Evolutionary conservation across 306 rosid species (phyloP).

Genomic region (Amphicarpaea edgeworthii): DNA sequence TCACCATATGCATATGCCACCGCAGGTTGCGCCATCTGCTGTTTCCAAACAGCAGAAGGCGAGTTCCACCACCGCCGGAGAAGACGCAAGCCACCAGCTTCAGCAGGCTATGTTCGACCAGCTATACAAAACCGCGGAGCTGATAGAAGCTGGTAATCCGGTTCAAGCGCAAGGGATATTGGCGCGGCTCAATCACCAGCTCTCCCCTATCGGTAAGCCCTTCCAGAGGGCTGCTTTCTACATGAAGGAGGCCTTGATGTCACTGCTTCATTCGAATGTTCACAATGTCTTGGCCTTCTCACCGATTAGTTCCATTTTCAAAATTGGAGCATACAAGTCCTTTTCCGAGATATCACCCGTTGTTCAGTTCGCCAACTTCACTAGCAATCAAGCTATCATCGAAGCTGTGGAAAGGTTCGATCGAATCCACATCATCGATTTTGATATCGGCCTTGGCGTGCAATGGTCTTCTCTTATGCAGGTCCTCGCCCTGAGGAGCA

Average conservation of each 20-base stretch:
- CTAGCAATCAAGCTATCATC: constrained; percentile 83
- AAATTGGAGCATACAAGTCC: constrained; percentile 86
- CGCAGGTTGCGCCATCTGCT: constrained; percentile 43
- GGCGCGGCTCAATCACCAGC: constrained; percentile 99
- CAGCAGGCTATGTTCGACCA: constrained; percentile 80
- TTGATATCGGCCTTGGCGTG: constrained; percentile 90
- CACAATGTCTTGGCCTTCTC: constrained; percentile 60
- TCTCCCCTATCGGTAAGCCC: constrained; percentile 91
- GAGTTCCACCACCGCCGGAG: constrained; percentile 51
- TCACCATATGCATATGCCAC: constrained; percentile 70
- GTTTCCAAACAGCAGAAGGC: constrained; percentile 72
- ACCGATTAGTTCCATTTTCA: constrained; percentile 75
- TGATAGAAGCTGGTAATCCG: constrained; percentile 86
- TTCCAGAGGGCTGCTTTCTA: constrained; percentile 95
- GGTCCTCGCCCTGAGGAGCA: constrained; percentile 73
- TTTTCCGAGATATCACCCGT: constrained; percentile 90
- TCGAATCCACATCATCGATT: constrained; percentile 78
- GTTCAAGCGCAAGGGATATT: constrained; percentile 99
- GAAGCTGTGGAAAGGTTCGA: constrained; percentile 78
- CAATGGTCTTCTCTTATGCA: constrained; percentile 97
- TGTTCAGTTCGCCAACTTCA: constrained; percentile 85
- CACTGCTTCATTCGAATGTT: constrained; percentile 65
- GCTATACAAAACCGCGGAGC: constrained; percentile 83
- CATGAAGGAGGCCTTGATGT: constrained; percentile 83
- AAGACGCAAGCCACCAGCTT: constrained; percentile 72